Percentiles rank a stretch among this genome's conserved stretches.
Evolutionary conservation across 1,139 yeast species (phyloP).

Genomic region (Yamadazyma trypodendri): DNA sequence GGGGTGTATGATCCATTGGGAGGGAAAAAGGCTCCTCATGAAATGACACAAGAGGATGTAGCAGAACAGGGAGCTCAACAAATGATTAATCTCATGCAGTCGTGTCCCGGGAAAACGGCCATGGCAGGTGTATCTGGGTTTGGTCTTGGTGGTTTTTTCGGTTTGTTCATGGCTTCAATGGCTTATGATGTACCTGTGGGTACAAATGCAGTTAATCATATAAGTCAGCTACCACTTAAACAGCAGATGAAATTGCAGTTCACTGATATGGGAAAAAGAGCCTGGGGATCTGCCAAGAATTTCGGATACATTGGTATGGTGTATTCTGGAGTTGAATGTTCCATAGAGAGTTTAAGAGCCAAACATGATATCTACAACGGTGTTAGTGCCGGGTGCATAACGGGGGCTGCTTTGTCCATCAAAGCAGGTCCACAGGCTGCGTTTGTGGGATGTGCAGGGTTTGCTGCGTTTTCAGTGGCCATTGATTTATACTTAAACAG

Average conservation of each 20-base stretch:
- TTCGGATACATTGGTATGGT: conserved; percentile 94
- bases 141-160: conserved; percentile 93
- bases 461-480: conserved; percentile 94
- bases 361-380: conserved; percentile 93
- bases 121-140: conserved; percentile 95
- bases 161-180: conserved; percentile 94
- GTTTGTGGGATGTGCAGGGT: conserved; percentile 90
- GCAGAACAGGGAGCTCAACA: conserved; percentile 88
- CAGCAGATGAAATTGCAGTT: conserved; percentile 93
- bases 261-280: conserved; percentile 85
- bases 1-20: conserved; percentile 20
- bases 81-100: conserved; percentile 81
- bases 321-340: conserved; percentile 93
- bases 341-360: conserved; percentile 82
- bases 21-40: conserved; percentile 39
- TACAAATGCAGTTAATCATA: conserved; percentile 49
- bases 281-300: conserved; percentile 86
- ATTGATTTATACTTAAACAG: conserved; percentile 86
- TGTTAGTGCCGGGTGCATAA: conserved; percentile 87
- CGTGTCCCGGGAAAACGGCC: conserved; percentile 92
- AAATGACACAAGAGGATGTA: conserved; percentile 89
- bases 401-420: conserved; percentile 89
- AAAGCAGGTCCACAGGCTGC: conserved; percentile 96
- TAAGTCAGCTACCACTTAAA: conserved; percentile 82
- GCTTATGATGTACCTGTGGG: conserved; percentile 82